Conservation (phyloP, 2,329 filamentous ascomycete genomes). For the Cryphonectria carpinicola region DNA sequence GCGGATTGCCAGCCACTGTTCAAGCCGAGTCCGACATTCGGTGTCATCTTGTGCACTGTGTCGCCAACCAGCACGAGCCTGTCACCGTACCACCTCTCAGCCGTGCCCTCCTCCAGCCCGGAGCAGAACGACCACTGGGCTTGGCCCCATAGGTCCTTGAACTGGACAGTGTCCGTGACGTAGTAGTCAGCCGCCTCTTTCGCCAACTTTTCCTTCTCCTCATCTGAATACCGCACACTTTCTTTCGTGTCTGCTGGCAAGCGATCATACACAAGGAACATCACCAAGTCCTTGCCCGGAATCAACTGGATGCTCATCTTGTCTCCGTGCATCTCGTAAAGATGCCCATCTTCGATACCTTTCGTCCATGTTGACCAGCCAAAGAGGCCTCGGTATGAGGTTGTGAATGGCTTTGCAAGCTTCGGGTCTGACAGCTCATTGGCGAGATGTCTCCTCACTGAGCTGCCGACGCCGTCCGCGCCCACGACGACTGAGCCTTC, state of each 20-base stretch:
- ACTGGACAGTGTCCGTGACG: constrained; percentile 25
- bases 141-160: constrained; percentile 28
- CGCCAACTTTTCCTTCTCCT: constrained; percentile 28
- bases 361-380: constrained; percentile 27
- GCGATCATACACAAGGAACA: constrained; percentile 30
- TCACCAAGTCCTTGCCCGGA: constrained; percentile 19
- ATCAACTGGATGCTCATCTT: constrained; percentile 24
- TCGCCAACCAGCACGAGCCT: constrained; percentile 33
- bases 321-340: constrained; percentile 29
- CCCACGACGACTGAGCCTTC: constrained; percentile 34
- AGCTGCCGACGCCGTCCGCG: constrained; percentile 35
- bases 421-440: constrained; percentile 18
- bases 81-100: constrained; percentile 29
- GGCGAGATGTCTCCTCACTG: constrained; percentile 32
- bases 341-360: constrained; percentile 15
- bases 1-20: constrained; percentile 33
- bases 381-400: constrained; percentile 29
- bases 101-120: constrained; percentile 31
- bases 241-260: constrained; percentile 26
- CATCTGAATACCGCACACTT: constrained; percentile 24
- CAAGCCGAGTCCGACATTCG: constrained; percentile 31
- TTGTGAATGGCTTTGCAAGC: constrained; percentile 28
- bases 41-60: constrained; percentile 34
- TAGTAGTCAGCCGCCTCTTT: constrained; percentile 23
- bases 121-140: constrained; percentile 24